Base-by-base conservation (phyloP, 331 rosid genomes). In the Quercus phellos region DNA sequence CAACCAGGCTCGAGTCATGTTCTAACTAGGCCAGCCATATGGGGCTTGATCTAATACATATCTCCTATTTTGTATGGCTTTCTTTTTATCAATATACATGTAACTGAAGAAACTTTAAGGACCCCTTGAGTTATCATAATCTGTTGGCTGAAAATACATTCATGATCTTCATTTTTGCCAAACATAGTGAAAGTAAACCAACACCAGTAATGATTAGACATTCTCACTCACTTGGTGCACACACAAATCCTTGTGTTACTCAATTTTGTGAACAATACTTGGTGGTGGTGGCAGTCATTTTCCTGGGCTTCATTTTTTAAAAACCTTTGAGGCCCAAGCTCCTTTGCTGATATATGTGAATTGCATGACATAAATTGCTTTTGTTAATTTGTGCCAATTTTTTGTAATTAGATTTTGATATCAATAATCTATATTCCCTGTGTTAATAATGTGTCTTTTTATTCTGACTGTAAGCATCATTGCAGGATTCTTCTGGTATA, bases 401-500 rank as follows among this genome's bases (percentile, higher is more conserved):
- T 27, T 72, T 73, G 51, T 6, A 24, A 9, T 22, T 22, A 42
- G 19, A 12, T 10, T 69, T 11, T 72, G 22, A 26, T 34, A 64
- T 32, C 26, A 38, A 18, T 43, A 2, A 63, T 42, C 4, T 43
- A 29, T 21, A 26, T 32, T 74, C 26, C 63, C 78, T 70, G 63
- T 82, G 6, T 73, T 60, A 19, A 70, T 30, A 73, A 77, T n/a
- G 16, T 30, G 59, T 60, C 51, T 26, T 55, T 76, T 77, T 76
- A 72, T 79, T 84, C 74, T 81, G 81, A 84, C 68, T 69, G 66
- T 74, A 76, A 79, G 85, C 59, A 18, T 66, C 66, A 21, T 71
- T 74, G 82, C 97, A 93, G 97, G 98, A 93, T 55, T 87, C 97
- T 70, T 90, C 97, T 51, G 98, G 98, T 68, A 91, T 91, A 74